A percentile compares a stretch with the other conserved stretches of the same genome.
Evolutionary conservation across 768 basidiomycete genomes (phyloP).

Genomic region (Gloeophyllum trabeum): DNA sequence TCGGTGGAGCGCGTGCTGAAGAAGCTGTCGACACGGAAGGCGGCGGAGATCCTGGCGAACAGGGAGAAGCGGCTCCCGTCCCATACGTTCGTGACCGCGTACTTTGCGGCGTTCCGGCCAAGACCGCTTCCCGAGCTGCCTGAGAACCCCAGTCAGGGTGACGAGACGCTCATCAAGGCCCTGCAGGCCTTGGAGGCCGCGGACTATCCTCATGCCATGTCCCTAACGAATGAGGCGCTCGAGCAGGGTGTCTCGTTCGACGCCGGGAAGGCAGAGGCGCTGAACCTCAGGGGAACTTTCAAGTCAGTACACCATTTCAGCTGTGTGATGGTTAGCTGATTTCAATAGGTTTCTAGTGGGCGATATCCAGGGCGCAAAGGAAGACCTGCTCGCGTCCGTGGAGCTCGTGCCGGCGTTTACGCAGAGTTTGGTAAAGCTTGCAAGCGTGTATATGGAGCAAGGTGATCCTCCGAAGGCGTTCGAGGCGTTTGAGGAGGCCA

Average conservation of each 20-base stretch:
- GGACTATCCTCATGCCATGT: slow-evolving; percentile 74
- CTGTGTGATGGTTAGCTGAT: not conserved
- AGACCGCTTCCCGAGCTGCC: slow-evolving; percentile 64
- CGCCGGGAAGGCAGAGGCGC: slow-evolving; percentile 70
- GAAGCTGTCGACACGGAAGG: slow-evolving; percentile 62
- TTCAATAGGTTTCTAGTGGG: slow-evolving; percentile 73
- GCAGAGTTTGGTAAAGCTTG: slow-evolving; percentile 92
- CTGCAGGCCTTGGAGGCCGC: slow-evolving; percentile 75
- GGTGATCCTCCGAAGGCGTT: slow-evolving; percentile 74
- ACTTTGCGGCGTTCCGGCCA: slow-evolving; percentile 93
- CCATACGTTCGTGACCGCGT: slow-evolving; percentile 85
- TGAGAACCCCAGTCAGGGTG: slow-evolving; percentile 65
- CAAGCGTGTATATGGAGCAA: slow-evolving; percentile 95
- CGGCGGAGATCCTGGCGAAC: slow-evolving; percentile 60
- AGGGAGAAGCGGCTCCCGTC: slow-evolving; percentile 80
- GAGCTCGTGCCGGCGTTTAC: slow-evolving; percentile 57
- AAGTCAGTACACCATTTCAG: slow-evolving; percentile 39
- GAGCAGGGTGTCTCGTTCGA: slow-evolving; percentile 78
- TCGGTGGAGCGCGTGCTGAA: slow-evolving; percentile 91
- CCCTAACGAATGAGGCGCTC: slow-evolving; percentile 75
- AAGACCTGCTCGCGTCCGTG: slow-evolving; percentile 71
- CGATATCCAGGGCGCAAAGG: slow-evolving; percentile 73
- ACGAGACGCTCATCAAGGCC: slow-evolving; percentile 71
- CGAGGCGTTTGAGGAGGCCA: slow-evolving; percentile 84
- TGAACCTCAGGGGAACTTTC: slow-evolving; percentile 94